phyloP scores from a whole-genome alignment of 805 yeast species.

The Metschnikowia borealis region DNA sequence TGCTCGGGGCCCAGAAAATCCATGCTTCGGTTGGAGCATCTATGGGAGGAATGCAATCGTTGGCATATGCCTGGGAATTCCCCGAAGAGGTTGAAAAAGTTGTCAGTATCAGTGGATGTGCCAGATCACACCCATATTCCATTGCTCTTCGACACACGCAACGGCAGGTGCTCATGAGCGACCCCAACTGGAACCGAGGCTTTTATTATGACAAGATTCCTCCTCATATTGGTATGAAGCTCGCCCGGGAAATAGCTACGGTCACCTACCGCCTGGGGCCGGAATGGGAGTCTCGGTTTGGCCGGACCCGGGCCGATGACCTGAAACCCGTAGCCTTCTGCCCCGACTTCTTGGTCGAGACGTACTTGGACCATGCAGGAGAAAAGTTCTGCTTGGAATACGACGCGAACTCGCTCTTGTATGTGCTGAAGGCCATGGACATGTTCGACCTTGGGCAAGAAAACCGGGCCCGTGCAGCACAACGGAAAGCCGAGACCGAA shows the following conservation, averaged over 20 bases:
- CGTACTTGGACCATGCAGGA: conserved; percentile 91
- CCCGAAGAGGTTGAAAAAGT: conserved; percentile 71
- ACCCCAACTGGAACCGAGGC: conserved; percentile 92
- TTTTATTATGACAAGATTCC: conserved; percentile 75
- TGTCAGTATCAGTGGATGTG: conserved; percentile 86
- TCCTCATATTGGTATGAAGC: conserved; percentile 93
- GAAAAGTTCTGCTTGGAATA: conserved; percentile 89
- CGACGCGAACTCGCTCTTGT: conserved; percentile 84
- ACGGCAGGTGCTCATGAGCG: conserved; percentile 90
- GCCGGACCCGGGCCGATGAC: conserved; percentile 82
- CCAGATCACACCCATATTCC: conserved; percentile 89
- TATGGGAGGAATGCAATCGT: conserved; percentile 98
- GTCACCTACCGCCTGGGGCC: conserved; percentile 94
- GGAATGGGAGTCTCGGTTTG: conserved; percentile 93
- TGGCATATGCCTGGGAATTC: conserved; percentile 82
- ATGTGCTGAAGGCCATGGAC: conserved; percentile 93
- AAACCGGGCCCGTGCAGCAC: conserved; percentile 43
- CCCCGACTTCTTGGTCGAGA: conserved; percentile 89
- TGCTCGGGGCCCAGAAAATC: conserved; percentile 58
- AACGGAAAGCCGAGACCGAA: conserved; percentile 38
- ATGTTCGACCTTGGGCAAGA: conserved; percentile 69
- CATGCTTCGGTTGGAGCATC: conserved; percentile 86
- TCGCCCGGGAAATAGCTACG: conserved; percentile 91
- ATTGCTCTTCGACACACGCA: conserved; percentile 93
- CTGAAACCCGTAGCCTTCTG: conserved; percentile 78